Percentiles rank a stretch among this genome's conserved stretches.
phyloP scores from a whole-genome alignment of 768 basidiomycete species.

The Boletellus ananiceps region DNA sequence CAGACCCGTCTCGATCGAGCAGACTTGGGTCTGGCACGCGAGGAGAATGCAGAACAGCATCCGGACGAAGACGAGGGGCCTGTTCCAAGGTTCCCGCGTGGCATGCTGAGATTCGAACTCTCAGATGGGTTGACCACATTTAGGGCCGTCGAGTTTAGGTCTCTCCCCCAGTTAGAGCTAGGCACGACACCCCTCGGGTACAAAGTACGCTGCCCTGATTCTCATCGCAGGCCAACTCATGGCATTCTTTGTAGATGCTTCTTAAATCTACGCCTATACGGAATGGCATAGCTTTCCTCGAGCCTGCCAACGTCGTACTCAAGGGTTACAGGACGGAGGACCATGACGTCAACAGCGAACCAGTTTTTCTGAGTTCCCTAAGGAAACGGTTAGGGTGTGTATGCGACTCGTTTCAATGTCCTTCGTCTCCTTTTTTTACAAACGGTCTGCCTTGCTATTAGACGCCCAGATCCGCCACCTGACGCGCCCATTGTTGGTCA shows the following conservation, averaged over 20 bases:
- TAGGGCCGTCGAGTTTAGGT: conserved; percentile 71
- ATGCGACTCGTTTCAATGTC: background rate
- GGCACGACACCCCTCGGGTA: conserved; percentile 77
- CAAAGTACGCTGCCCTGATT: conserved; percentile 50
- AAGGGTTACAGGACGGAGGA: conserved; percentile 63
- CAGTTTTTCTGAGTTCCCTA: conserved; percentile 58
- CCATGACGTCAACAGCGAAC: conserved; percentile 52
- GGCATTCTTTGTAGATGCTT: conserved; percentile 45
- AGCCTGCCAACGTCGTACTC: conserved; percentile 59
- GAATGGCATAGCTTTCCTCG: conserved; percentile 71
- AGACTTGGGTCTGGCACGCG: conserved; percentile 39
- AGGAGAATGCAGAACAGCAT: conserved; percentile 34
- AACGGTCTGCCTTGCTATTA: conserved; percentile 2
- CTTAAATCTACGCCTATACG: conserved; percentile 66
- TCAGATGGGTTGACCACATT: conserved; percentile 71
- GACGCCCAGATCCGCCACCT: conserved; percentile 25
- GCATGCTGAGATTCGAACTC: conserved; percentile 71
- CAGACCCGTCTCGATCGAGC: conserved; percentile 59
- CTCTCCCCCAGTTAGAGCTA: conserved; percentile 59
- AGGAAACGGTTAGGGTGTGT: conserved; percentile 64
- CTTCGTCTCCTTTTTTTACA: background rate
- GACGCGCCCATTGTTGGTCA: conserved; percentile 10
- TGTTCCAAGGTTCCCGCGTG: conserved; percentile 76
- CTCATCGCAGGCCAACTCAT: background rate
- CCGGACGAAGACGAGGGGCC: conserved; percentile 59